Conservation (phyloP, 2,329 filamentous ascomycete species). For the Plectosphaerella plurivora region DNA sequence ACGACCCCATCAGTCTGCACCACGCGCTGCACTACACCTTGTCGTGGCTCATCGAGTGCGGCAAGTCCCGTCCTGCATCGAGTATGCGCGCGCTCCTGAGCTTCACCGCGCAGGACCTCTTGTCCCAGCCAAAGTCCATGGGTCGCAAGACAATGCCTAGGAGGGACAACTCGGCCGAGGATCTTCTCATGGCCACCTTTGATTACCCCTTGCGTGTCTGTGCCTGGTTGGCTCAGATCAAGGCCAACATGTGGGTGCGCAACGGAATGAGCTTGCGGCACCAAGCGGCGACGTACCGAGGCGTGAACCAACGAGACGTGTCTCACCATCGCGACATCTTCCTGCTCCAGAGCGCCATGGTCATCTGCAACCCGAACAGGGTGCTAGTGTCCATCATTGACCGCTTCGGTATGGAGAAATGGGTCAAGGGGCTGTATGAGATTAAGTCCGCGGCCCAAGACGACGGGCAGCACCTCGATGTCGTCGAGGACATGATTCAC, state of each 20-base stretch:
- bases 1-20: constrained; percentile 92
- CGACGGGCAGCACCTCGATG: constrained; percentile 81
- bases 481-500: constrained; percentile 94
- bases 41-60: constrained; percentile 92
- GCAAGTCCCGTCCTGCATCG: constrained; percentile 66
- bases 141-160: constrained; percentile 52
- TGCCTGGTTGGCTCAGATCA: constrained; percentile 97
- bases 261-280: constrained; percentile 95
- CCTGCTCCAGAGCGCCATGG: constrained; percentile 83
- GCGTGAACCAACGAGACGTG: constrained; percentile 83
- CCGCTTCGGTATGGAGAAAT: constrained; percentile 81
- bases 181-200: constrained; percentile 81
- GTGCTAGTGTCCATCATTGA: constrained; percentile 89
- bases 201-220: constrained; percentile 92
- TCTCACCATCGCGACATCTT: constrained; percentile 95
- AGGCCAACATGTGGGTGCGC: constrained; percentile 96
- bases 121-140: constrained; percentile 59
- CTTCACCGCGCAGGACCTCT: constrained; percentile 68
- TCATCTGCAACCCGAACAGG: constrained; percentile 76
- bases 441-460: constrained; percentile 72
- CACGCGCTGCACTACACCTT: constrained; percentile 94
- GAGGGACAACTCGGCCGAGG: constrained; percentile 60
- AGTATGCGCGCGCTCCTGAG: constrained; percentile 65
- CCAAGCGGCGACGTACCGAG: constrained; percentile 90
- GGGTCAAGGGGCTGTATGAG: constrained; percentile 81